Conservation (phyloP, 805 yeast species). For the Candida boleticola region DNA sequence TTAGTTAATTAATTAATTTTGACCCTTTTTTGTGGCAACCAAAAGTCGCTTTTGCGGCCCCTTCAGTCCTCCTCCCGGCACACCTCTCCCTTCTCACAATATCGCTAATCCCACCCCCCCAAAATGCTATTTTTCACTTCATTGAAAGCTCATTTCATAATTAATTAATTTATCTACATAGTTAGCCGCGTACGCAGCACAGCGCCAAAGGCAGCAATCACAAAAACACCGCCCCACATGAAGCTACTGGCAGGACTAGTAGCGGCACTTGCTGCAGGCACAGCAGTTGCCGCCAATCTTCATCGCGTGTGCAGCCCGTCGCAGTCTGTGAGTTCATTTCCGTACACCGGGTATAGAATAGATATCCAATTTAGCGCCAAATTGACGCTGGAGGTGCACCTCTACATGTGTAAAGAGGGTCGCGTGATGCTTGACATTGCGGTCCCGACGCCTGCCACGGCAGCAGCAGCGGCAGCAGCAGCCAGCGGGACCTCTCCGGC, state of each 20-base stretch:
- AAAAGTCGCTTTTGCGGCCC: too few relatives aligned
- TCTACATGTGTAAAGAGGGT: constrained; percentile 30
- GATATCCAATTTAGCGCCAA: constrained; percentile 20
- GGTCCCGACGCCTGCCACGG: not conserved
- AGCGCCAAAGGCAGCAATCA: too few relatives aligned
- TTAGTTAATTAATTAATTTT: too few relatives aligned
- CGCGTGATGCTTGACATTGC: constrained; percentile 18
- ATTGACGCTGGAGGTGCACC: constrained; percentile 15
- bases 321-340: not conserved
- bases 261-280: constrained; percentile 1
- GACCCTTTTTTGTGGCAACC: too few relatives aligned
- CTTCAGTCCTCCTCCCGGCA: too few relatives aligned
- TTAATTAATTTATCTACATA: too few relatives aligned
- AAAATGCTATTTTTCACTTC: too few relatives aligned
- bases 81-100: too few relatives aligned
- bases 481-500: constrained; percentile 8
- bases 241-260: not conserved
- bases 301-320: constrained; percentile 5
- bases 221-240: too few relatives aligned
- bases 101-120: too few relatives aligned
- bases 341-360: constrained; percentile 26
- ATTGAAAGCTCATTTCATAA: too few relatives aligned
- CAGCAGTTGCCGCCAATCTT: not conserved
- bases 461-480: not conserved
- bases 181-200: too few relatives aligned